Evolutionary conservation across 208 protist genomes (phyloP).

Genomic region (Acanthamoeba lenticulata): DNA sequence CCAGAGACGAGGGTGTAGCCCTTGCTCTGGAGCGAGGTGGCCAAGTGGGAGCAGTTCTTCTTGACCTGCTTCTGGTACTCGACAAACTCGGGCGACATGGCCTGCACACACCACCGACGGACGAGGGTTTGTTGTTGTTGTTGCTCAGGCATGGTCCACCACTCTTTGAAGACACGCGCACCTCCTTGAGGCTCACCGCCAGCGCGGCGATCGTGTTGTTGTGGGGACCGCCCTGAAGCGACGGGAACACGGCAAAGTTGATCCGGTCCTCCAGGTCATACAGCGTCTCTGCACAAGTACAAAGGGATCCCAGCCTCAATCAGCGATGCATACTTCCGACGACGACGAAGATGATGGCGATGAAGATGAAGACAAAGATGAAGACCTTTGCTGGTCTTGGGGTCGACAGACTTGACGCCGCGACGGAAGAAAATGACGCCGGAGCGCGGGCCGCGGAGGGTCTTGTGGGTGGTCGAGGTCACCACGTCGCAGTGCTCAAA

Average conservation of each 20-base stretch:
- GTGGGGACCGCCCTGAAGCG: constrained; percentile 84
- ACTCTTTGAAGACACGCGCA: background rate
- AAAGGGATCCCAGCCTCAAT: background rate
- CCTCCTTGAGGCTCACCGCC: constrained; percentile 72
- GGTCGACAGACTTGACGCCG: constrained; percentile 52
- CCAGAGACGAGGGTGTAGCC: constrained; percentile 92
- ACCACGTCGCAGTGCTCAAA: constrained; percentile 84
- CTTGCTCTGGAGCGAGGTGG: constrained; percentile 71
- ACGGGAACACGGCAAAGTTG: constrained; percentile 83
- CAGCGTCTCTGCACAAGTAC: background rate
- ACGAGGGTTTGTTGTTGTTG: background rate
- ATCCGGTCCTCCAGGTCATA: constrained; percentile 80
- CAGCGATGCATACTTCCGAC: background rate
- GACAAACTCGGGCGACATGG: constrained; percentile 72
- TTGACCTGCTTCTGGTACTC: constrained; percentile 82
- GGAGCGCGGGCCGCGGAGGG: constrained; percentile 81
- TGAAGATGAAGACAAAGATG: background rate
- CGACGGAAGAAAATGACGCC: constrained; percentile 85
- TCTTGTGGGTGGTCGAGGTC: constrained; percentile 87
- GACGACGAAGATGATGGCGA: background rate
- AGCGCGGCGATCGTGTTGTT: constrained; percentile 78
- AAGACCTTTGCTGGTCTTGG: constrained; percentile 47
- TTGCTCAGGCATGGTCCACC: too few relatives aligned
- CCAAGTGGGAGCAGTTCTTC: constrained; percentile 71
- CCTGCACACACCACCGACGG: background rate